Evolutionary conservation across 2,329 filamentous ascomycete genomes (phyloP).

Genomic region (Delphinella strobiligena): DNA sequence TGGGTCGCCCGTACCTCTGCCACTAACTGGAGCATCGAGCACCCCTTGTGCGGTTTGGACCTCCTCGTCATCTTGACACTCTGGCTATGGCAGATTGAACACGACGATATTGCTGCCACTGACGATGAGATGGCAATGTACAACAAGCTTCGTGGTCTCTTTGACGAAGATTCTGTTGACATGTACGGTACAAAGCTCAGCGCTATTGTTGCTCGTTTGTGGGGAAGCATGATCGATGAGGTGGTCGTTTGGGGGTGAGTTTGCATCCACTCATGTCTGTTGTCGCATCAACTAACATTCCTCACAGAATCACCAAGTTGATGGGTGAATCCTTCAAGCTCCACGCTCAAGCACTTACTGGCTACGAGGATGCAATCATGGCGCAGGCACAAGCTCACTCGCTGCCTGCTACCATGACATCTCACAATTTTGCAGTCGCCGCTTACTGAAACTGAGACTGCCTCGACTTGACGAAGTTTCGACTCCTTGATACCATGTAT

Average conservation of each 20-base stretch:
- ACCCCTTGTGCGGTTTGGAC: slow-evolving; percentile 91
- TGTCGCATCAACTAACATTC: slow-evolving; percentile 31
- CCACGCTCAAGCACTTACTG: slow-evolving; percentile 85
- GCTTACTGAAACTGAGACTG: slow-evolving; percentile 9
- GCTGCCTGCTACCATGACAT: slow-evolving; percentile 26
- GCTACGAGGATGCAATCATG: slow-evolving; percentile 73
- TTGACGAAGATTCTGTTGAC: slow-evolving; percentile 82
- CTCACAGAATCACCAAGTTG: slow-evolving; percentile 67
- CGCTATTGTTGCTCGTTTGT: slow-evolving; percentile 87
- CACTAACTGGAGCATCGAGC: slow-evolving; percentile 98
- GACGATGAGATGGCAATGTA: slow-evolving; percentile 83
- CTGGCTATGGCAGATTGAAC: slow-evolving; percentile 98
- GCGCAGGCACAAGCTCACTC: slow-evolving; percentile 30
- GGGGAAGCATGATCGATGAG: slow-evolving; percentile 97
- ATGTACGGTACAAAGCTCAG: slow-evolving; percentile 73
- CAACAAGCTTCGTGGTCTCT: slow-evolving; percentile 79
- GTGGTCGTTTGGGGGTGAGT: slow-evolving; percentile 99
- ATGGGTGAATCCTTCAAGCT: slow-evolving; percentile 98
- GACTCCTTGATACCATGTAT: neutral
- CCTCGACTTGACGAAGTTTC: slow-evolving; percentile 4
- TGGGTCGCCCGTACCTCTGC: slow-evolving; percentile 97
- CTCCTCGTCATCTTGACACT: slow-evolving; percentile 95
- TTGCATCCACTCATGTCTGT: slow-evolving; percentile 1
- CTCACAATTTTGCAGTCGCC: slow-evolving; percentile 23
- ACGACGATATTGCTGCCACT: slow-evolving; percentile 84